Evolutionary conservation across 2,329 filamentous ascomycete genomes (phyloP).

Genomic region (Fusarium sp.): DNA sequence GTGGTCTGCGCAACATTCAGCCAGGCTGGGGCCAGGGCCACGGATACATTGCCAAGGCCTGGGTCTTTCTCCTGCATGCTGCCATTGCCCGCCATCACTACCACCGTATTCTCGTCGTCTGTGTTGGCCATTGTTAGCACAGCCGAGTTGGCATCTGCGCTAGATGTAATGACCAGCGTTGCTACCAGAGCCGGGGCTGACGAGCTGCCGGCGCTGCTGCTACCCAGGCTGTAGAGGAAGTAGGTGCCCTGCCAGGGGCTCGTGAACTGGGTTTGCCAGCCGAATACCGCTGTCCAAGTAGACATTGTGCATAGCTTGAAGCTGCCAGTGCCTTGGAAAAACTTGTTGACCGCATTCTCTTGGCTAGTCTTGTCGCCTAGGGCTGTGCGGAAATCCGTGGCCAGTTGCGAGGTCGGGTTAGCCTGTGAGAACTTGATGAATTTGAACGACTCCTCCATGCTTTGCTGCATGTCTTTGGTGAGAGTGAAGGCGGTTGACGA

Average conservation of each 20-base stretch:
- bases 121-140: background rate
- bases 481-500: background rate
- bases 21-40: background rate
- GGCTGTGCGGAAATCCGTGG: background rate
- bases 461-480: background rate
- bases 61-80: background rate
- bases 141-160: background rate
- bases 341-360: background rate
- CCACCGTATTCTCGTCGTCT: background rate
- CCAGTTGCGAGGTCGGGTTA: background rate
- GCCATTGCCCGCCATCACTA: background rate
- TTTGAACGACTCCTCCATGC: background rate
- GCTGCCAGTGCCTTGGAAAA: background rate
- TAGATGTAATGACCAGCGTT: background rate
- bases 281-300: background rate
- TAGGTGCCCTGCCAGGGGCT: conserved; percentile 2
- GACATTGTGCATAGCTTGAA: background rate
- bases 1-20: background rate
- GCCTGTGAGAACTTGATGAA: conserved; percentile 6
- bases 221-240: background rate
- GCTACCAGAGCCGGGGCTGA: background rate
- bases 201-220: too few relatives aligned
- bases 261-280: conserved; percentile 3
- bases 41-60: background rate
- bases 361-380: background rate